Percentiles rank a stretch among this genome's conserved stretches.
Conservation (phyloP, 177 flowering plant genomes). For the Vitis hybrid region DNA sequence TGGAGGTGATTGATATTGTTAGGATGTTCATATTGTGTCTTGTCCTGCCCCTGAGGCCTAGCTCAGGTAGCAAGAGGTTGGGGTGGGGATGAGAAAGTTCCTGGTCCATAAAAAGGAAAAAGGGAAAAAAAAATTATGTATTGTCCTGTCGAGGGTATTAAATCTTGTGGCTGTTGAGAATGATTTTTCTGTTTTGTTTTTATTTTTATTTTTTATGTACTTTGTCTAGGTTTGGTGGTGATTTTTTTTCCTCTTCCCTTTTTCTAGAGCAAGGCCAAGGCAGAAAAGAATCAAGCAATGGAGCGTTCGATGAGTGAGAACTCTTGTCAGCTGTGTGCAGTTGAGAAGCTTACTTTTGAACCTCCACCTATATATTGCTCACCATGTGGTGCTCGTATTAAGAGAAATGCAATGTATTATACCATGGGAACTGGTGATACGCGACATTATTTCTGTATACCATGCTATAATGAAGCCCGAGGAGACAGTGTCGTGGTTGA, state of each 20-base stretch:
- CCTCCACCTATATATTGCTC: slow-evolving; percentile 96
- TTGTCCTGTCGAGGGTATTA: background rate
- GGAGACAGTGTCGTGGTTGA: slow-evolving; percentile 77
- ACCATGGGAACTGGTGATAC: slow-evolving; percentile 86
- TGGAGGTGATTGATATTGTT: no score
- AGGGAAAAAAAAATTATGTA: background rate
- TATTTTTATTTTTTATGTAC: background rate
- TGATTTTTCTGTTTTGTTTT: background rate
- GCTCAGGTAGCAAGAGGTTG: no score
- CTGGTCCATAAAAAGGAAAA: no score
- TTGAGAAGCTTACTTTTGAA: slow-evolving; percentile 94
- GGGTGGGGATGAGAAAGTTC: no score
- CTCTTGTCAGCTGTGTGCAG: slow-evolving; percentile 97
- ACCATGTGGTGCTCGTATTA: slow-evolving; percentile 88
- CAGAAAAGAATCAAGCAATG: slow-evolving; percentile 97
- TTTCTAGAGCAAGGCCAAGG: slow-evolving; percentile 92
- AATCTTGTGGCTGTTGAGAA: background rate
- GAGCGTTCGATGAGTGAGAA: slow-evolving; percentile 92
- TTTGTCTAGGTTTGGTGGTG: background rate
- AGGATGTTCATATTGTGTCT: background rate
- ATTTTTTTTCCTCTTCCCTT: slow-evolving; percentile 6
- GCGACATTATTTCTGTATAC: slow-evolving; percentile 89
- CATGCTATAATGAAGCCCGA: slow-evolving; percentile 89
- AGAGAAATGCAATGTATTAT: slow-evolving; percentile 88
- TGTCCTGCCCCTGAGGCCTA: background rate